Conservation (phyloP, 106 monocot species). For the Posidonia australis region DNA sequence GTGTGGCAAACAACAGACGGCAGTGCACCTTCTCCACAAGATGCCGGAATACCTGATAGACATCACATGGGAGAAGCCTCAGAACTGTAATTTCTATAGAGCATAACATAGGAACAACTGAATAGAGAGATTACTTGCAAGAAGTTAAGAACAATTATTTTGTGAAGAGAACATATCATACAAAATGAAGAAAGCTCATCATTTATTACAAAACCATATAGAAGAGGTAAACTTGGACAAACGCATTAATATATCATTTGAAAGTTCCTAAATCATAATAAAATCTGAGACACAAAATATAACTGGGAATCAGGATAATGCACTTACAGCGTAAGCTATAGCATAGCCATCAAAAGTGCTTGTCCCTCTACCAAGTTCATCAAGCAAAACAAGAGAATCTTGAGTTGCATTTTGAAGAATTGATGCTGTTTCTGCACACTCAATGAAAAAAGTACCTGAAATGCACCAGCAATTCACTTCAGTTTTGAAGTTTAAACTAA, state of each 20-base stretch:
- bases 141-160: background rate
- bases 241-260: too few relatives aligned
- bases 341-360: slow-evolving; percentile 99
- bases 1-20: slow-evolving; percentile 82
- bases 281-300: too few relatives aligned
- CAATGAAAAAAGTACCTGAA: slow-evolving; percentile 87
- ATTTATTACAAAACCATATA: too few relatives aligned
- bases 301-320: background rate
- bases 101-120: background rate
- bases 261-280: too few relatives aligned
- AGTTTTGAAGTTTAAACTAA: too few relatives aligned
- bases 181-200: too few relatives aligned
- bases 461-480: too few relatives aligned
- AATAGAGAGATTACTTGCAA: background rate
- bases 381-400: slow-evolving; percentile 91
- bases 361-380: slow-evolving; percentile 96
- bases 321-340: slow-evolving; percentile 93
- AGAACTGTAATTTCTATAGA: background rate
- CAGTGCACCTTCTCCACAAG: slow-evolving; percentile 72
- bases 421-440: slow-evolving; percentile 89
- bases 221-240: too few relatives aligned
- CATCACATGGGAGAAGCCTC: background rate
- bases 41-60: slow-evolving; percentile 71
- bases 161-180: too few relatives aligned
- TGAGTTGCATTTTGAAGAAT: slow-evolving; percentile 67